These are phyloP conservation scores for Sugiyamaella japonica DNA, from an alignment of 1,139 yeast genomes.

Conservation along the genomic window DNA sequence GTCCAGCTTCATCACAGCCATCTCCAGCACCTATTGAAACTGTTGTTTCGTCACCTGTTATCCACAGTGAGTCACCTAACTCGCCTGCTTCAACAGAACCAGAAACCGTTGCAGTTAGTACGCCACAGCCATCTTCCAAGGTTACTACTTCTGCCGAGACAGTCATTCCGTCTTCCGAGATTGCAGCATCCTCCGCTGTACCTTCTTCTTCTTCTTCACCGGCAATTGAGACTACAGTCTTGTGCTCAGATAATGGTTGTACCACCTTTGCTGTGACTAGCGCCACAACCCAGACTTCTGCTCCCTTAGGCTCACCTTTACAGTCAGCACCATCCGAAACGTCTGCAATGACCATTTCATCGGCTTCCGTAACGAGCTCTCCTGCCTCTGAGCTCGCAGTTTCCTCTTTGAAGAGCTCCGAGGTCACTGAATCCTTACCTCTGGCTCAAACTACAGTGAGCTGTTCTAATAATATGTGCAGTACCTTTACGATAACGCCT, in stretches of 20 bases:
- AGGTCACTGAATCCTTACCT: not conserved
- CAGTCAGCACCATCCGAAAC: not conserved
- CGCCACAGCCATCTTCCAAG: not conserved
- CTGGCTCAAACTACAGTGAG: not conserved
- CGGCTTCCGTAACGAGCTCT: not conserved
- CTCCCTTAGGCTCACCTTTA: not conserved
- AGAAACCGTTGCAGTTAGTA: too few relatives aligned
- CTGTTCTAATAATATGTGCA: slow-evolving; percentile 2
- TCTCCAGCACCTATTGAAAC: not conserved
- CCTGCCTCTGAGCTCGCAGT: not conserved
- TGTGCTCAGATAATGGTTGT: not conserved
- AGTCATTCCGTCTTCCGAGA: not conserved
- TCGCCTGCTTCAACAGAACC: not conserved
- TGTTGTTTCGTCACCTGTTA: not conserved
- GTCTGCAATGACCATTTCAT: not conserved
- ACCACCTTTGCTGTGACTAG: slow-evolving; percentile 1
- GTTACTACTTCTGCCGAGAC: not conserved
- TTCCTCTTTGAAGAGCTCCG: too few relatives aligned
- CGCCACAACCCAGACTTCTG: not conserved
- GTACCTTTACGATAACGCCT: not conserved
- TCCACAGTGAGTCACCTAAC: not conserved
- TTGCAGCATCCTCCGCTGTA: not conserved
- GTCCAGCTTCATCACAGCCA: not conserved
- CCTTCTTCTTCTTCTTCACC: not conserved
- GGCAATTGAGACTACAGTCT: not conserved